phyloP scores from a whole-genome alignment of 805 yeast species.

The Metschnikowia koreensis region DNA sequence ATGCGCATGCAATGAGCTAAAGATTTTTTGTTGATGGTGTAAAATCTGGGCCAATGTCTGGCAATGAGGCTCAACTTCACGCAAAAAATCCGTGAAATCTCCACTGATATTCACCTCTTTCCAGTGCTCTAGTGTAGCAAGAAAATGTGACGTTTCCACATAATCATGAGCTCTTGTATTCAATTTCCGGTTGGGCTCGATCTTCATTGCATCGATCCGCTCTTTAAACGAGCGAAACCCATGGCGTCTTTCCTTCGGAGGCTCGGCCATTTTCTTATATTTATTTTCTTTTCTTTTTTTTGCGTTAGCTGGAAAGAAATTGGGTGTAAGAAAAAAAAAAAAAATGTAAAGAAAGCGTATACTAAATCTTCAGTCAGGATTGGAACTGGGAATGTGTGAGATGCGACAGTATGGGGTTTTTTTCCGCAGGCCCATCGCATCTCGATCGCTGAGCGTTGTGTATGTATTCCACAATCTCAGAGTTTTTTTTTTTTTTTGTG shows the following conservation, averaged over 20 bases:
- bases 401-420: neutral
- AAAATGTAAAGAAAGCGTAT: neutral
- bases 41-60: slow-evolving; percentile 80
- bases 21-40: slow-evolving; percentile 65
- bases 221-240: slow-evolving; percentile 78
- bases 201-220: slow-evolving; percentile 76
- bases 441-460: too few relatives aligned
- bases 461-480: neutral
- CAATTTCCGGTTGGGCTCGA: slow-evolving; percentile 65
- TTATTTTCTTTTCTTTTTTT: slow-evolving; percentile 1
- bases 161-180: slow-evolving; percentile 63
- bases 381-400: neutral
- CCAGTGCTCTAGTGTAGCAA: slow-evolving; percentile 83
- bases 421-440: neutral
- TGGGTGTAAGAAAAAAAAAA: neutral
- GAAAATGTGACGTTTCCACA: slow-evolving; percentile 74
- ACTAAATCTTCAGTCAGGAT: too few relatives aligned
- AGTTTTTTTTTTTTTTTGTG: too few relatives aligned
- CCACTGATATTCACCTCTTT: slow-evolving; percentile 78
- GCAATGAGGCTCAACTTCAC: slow-evolving; percentile 50
- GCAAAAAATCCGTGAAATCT: slow-evolving; percentile 61
- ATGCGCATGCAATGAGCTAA: slow-evolving; percentile 43
- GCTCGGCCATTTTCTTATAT: slow-evolving; percentile 1
- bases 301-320: neutral
- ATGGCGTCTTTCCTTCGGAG: slow-evolving; percentile 42